These are phyloP conservation scores for Naumovozyma baii DNA, from an alignment of 805 yeast genomes.

Conservation along the genomic window DNA sequence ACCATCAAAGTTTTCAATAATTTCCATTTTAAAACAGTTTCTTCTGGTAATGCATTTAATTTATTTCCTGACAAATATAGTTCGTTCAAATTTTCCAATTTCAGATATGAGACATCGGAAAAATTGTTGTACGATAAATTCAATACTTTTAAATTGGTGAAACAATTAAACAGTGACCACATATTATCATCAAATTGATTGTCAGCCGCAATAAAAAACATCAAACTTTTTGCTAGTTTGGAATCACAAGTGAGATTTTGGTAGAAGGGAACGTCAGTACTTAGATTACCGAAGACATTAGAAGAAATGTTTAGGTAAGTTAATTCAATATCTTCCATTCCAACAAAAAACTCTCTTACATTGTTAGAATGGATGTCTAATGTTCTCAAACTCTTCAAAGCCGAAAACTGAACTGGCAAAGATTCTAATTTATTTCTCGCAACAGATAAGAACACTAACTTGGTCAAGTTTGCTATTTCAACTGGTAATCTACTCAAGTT, in stretches of 20 bases:
- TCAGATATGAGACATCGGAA: slow-evolving; percentile 72
- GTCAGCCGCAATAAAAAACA: slow-evolving; percentile 61
- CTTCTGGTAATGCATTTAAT: slow-evolving; percentile 71
- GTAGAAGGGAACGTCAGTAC: slow-evolving; percentile 29
- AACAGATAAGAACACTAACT: slow-evolving; percentile 56
- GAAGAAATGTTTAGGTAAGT: slow-evolving; percentile 61
- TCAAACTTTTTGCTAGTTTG: slow-evolving; percentile 41
- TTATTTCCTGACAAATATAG: slow-evolving; percentile 78
- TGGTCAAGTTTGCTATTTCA: slow-evolving; percentile 49
- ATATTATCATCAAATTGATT: slow-evolving; percentile 73
- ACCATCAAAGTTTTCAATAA: slow-evolving; percentile 53
- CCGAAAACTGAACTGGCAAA: slow-evolving; percentile 58
- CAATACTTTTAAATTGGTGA: slow-evolving; percentile 48
- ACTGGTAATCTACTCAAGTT: slow-evolving; percentile 70
- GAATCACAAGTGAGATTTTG: slow-evolving; percentile 34
- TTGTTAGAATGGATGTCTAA: slow-evolving; percentile 82
- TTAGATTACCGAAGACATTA: slow-evolving; percentile 43
- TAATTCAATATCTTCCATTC: slow-evolving; percentile 57
- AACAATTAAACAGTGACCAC: slow-evolving; percentile 54
- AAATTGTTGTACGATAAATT: slow-evolving; percentile 80
- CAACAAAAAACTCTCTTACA: slow-evolving; percentile 55
- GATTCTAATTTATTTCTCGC: slow-evolving; percentile 65
- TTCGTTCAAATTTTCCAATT: slow-evolving; percentile 48
- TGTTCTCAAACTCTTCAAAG: slow-evolving; percentile 47
- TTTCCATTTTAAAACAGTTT: slow-evolving; percentile 58